phyloP scores from a whole-genome alignment of 2,329 filamentous ascomycete genomes.

The Arthrobotrys entomopaga region DNA sequence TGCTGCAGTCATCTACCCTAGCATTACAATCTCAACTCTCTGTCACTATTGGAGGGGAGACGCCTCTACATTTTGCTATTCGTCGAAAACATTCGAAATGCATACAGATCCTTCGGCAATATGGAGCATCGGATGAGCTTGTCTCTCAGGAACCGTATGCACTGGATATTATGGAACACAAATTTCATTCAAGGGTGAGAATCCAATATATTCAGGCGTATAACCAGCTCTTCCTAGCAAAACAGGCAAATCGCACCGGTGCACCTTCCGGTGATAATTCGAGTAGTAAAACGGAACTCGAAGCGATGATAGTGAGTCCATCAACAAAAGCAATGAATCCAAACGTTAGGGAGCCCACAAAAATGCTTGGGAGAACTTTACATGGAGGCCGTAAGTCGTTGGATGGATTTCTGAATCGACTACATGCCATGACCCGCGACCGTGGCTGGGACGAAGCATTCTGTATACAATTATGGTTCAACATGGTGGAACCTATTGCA shows the following conservation, averaged over 20 bases:
- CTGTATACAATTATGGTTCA: no score
- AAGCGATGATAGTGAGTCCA: no score
- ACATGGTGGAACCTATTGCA: no score
- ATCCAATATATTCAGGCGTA: neutral
- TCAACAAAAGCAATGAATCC: no score
- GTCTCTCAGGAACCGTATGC: neutral
- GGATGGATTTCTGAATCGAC: no score
- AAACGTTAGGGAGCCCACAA: no score
- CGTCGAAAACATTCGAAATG: neutral
- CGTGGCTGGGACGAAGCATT: no score
- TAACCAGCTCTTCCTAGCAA: neutral
- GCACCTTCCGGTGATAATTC: no score
- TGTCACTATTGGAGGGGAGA: neutral
- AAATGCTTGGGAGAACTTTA: no score
- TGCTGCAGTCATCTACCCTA: neutral
- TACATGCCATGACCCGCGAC: no score
- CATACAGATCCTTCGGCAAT: neutral
- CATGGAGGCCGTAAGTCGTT: no score
- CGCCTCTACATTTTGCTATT: neutral
- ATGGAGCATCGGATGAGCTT: neutral
- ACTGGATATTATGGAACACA: neutral
- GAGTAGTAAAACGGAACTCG: no score
- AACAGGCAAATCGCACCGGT: neutral
- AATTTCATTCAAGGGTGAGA: neutral
- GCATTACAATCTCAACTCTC: neutral